These are phyloP conservation scores for Sungouiella thailandica DNA, from an alignment of 805 yeast species.

Conservation along the genomic window DNA sequence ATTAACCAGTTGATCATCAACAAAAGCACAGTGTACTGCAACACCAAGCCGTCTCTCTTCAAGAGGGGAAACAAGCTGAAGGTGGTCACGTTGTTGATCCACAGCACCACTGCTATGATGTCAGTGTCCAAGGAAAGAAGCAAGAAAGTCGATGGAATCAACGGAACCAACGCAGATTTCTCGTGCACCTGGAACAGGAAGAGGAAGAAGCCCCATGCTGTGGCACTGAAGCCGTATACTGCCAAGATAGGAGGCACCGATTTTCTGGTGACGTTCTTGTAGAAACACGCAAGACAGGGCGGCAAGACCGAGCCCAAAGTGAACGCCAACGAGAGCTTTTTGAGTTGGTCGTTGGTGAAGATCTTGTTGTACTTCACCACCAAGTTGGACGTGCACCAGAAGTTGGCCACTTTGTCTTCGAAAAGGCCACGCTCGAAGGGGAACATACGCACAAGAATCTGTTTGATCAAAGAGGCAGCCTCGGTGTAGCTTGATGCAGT, in stretches of 20 bases:
- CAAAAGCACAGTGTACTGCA: slow-evolving; percentile 66
- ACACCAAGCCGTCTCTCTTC: slow-evolving; percentile 62
- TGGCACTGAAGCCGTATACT: slow-evolving; percentile 70
- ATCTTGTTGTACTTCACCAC: slow-evolving; percentile 61
- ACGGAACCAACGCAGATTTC: slow-evolving; percentile 82
- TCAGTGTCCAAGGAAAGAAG: slow-evolving; percentile 49
- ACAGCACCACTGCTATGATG: slow-evolving; percentile 68
- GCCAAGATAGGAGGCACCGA: slow-evolving; percentile 17
- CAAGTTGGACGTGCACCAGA: slow-evolving; percentile 93
- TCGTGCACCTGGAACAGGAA: slow-evolving; percentile 97
- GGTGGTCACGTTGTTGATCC: slow-evolving; percentile 81
- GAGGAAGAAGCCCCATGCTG: slow-evolving; percentile 82
- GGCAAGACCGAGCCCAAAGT: slow-evolving; percentile 42
- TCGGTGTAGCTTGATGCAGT: slow-evolving; percentile 22
- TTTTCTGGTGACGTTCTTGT: slow-evolving; percentile 20
- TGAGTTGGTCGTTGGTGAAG: slow-evolving; percentile 55
- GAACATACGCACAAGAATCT: slow-evolving; percentile 65
- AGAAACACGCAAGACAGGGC: slow-evolving; percentile 32
- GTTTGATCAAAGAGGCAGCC: slow-evolving; percentile 40
- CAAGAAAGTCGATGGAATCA: slow-evolving; percentile 77
- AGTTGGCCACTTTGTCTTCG: slow-evolving; percentile 95
- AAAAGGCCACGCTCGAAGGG: slow-evolving; percentile 92
- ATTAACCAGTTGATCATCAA: slow-evolving; percentile 74
- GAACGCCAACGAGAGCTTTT: slow-evolving; percentile 47
- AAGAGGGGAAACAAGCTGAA: slow-evolving; percentile 88